Evolutionary conservation across 768 basidiomycete species (phyloP).

Genomic region (Botryobasidium botryosum): DNA sequence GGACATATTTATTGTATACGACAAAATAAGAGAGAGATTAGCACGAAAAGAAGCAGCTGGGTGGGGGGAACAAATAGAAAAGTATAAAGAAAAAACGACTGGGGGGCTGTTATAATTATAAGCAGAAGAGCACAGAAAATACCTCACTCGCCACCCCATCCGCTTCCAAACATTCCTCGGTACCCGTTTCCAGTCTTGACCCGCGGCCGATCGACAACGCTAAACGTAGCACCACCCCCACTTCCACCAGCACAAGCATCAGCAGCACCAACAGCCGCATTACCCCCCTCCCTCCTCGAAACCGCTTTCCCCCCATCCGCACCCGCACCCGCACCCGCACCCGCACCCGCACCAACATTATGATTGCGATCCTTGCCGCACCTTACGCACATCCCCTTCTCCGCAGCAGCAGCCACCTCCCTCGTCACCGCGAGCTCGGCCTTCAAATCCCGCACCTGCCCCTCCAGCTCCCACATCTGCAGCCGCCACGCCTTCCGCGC

Average conservation of each 20-base stretch:
- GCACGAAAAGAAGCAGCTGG: no score
- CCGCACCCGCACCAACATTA: constrained; percentile 35
- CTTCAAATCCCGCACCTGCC: constrained; percentile 53
- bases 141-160: neutral
- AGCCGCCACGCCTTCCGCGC: constrained; percentile 51
- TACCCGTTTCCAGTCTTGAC: neutral
- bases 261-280: neutral
- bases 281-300: constrained; percentile 29
- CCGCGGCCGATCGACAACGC: neutral
- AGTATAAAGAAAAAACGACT: no score
- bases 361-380: no score
- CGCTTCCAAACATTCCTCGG: neutral
- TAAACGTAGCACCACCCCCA: neutral
- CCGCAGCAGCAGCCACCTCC: constrained; percentile 4
- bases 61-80: no score
- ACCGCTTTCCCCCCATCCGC: constrained; percentile 52
- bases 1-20: no score
- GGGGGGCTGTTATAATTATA: no score
- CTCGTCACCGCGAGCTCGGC: constrained; percentile 46
- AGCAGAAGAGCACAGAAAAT: no score
- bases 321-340: constrained; percentile 66
- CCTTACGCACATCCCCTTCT: no score
- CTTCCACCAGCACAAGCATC: neutral
- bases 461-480: constrained; percentile 59
- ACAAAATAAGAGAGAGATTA: no score